Percentiles rank a stretch among this genome's conserved stretches.
phyloP scores from a whole-genome alignment of 768 basidiomycete species.

The Rossbeevera mucosa region DNA sequence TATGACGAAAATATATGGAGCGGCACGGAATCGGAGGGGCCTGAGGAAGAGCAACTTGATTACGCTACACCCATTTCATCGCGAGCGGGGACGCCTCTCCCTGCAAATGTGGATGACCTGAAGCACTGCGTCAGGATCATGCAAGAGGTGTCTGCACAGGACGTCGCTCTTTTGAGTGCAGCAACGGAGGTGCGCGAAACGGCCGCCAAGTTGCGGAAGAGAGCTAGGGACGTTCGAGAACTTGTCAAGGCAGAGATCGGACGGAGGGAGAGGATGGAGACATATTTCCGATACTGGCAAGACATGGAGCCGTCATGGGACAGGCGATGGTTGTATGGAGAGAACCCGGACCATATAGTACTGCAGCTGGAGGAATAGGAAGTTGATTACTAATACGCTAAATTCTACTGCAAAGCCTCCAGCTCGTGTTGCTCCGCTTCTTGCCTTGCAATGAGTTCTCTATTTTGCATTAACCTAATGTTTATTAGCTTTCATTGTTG shows the following conservation, averaged over 20 bases:
- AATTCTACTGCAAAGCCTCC: too few relatives aligned
- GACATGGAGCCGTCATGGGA: slow-evolving; percentile 22
- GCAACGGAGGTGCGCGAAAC: slow-evolving; percentile 7
- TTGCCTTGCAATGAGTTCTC: too few relatives aligned
- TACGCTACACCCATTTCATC: slow-evolving; percentile 23
- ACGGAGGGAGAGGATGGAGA: slow-evolving; percentile 25
- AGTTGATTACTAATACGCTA: too few relatives aligned
- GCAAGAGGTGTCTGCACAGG: slow-evolving; percentile 18
- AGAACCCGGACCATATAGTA: slow-evolving; percentile 1
- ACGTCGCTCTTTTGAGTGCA: slow-evolving; percentile 12
- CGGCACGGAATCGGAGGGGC: slow-evolving; percentile 23
- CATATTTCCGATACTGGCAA: slow-evolving; percentile 27
- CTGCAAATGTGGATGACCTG: slow-evolving; percentile 16
- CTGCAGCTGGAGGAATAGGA: background rate
- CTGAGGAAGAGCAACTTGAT: slow-evolving; percentile 15
- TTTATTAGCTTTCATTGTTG: too few relatives aligned
- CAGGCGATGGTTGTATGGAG: slow-evolving; percentile 24
- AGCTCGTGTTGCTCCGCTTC: too few relatives aligned
- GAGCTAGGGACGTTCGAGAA: slow-evolving; percentile 21
- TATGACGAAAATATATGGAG: too few relatives aligned
- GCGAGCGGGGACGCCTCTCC: slow-evolving; percentile 18
- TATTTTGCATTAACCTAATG: too few relatives aligned
- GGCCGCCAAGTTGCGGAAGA: slow-evolving; percentile 18
- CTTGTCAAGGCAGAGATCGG: slow-evolving; percentile 21
- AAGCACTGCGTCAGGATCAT: slow-evolving; percentile 25